Conservation (phyloP, 352 stramenopile species). For the Phytophthora brassicae region DNA sequence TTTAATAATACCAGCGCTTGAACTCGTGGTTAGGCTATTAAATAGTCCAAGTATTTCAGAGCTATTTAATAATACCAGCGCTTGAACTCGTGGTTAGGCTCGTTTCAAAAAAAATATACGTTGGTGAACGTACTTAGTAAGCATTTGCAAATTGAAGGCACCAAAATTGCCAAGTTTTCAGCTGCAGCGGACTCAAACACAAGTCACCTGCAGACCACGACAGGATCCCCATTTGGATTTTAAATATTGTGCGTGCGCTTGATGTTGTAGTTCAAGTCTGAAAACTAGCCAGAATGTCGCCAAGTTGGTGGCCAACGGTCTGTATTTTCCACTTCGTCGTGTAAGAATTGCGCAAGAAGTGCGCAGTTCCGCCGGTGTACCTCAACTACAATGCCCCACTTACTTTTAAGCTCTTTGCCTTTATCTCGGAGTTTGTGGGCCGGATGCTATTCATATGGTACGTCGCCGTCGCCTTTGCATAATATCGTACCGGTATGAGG, state of each 20-base stretch:
- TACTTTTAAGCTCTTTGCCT: neutral
- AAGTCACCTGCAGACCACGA: slow-evolving; percentile 5
- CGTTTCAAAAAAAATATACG: no score
- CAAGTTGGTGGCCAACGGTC: no score
- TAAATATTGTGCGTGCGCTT: neutral
- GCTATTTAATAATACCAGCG: no score
- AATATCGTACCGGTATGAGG: slow-evolving; percentile 13
- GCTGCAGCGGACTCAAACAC: slow-evolving; percentile 1
- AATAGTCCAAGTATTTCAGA: no score
- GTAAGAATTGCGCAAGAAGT: slow-evolving; percentile 3
- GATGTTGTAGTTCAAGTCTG: slow-evolving; percentile 13
- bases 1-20: no score
- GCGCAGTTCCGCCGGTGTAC: slow-evolving; percentile 7
- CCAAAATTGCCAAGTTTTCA: slow-evolving; percentile 14
- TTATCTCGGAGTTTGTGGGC: slow-evolving; percentile 9
- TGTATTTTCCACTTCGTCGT: slow-evolving; percentile 15
- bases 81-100: no score
- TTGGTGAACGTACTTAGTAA: no score
- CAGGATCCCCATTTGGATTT: no score
- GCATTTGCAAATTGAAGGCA: no score
- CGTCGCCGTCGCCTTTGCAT: slow-evolving; percentile 14
- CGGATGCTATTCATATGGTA: slow-evolving; percentile 21
- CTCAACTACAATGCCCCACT: neutral
- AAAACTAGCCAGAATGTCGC: slow-evolving; percentile 13
- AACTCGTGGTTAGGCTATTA: no score